Base-by-base conservation (phyloP, 2,329 filamentous ascomycete species). In the Elsinoe australis region DNA sequence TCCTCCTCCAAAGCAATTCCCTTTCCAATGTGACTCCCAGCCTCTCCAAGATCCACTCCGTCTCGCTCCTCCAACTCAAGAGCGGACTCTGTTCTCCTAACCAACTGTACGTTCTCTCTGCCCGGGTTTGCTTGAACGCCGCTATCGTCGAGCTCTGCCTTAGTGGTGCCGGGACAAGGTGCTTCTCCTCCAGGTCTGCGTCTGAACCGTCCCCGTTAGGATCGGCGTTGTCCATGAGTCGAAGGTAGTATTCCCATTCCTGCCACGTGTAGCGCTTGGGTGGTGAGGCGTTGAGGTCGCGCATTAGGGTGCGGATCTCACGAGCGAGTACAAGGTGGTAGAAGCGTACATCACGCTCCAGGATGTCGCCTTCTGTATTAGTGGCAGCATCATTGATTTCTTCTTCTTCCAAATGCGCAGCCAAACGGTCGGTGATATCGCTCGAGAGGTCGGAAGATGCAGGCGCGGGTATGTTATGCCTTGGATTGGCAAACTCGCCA, bases 41-140 rank as follows among this genome's bases (percentile, higher is more conserved):
- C 51, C 76, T 71, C 51, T 86, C 79, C 32, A 87, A 62, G 28
- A 88, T 78, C 84, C 84, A 88, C 59, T 86, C 78, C 10, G 78
- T 74, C 65, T 88, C 84, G 49, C 77, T 76, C 58, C 79, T 75
- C 39, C 73, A 73, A 2, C 81, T 77, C 77, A 87, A 82, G 9
- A 88, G 68, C 3, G 84, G 84, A 54, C 79, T 85, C 10, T 76
- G 68, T 38, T 78, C 72, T 0, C 81, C 83, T 1, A 88, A 73
- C 85, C 85, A 89, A 26, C 81, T 85, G 83, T 84, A 87, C 53
- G 33, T 59, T 45, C 49, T 49, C 4, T 54, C 47, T 3, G 50
- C 34, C 3, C 50, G 24, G 17, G 53, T 52, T n/a, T 49, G 49
- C 35, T 52, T 54, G 21, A 47, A 52, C 33, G 42, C 41, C 24